Evolutionary conservation across 129 eudicot genomes (phyloP), one percentile per base, ranked within the genome.

Genomic region (Silybum marianum): DNA sequence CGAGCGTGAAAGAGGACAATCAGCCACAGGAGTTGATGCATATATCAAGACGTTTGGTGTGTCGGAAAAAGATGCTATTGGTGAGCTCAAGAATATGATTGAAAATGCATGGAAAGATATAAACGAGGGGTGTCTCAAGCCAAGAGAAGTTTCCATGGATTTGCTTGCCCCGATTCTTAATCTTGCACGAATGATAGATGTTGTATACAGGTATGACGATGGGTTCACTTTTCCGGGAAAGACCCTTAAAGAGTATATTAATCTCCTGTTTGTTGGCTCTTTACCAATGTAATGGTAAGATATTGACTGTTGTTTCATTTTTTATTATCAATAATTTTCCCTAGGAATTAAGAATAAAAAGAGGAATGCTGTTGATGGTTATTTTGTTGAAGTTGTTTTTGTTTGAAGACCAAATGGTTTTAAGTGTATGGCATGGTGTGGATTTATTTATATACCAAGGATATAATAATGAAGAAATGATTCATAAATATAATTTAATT

Each of bases 61-160:
- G 38, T 32, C 83, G 0, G 83, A 80, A 21, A 69, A 80, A 39
- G 77, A 71, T 28, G 77, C 83, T 66, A 46, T 70, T 42, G 25
- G 25, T 28, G 71, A 80, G 25, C 68, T 70, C n/a, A 22, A 80
- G 36, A 34, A 80, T 48, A 80, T 66, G 71, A 71, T 80, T 32
- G 77, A 80, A 80, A 32, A 80, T 34, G 77, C 77, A 16, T 80
- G 83, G 83, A 80, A 80, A 28, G 83, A 46, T 54, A 54, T 80
- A 23, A 80, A 80, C 30, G 83, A 69, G 71, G 83, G 74, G 2
- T 80, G 83, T 30, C 83, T 80, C 0, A 70, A 54, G 71, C 83
- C 83, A 6, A 71, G 70, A 30, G 69, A 28, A 80, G 77, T 80
- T 12, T 71, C 83, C 9, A 80, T 71, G 83, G 70, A 70, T 28